phyloP scores from a whole-genome alignment of 306 rosid species.

The Cotoneaster glaucophyllus region DNA sequence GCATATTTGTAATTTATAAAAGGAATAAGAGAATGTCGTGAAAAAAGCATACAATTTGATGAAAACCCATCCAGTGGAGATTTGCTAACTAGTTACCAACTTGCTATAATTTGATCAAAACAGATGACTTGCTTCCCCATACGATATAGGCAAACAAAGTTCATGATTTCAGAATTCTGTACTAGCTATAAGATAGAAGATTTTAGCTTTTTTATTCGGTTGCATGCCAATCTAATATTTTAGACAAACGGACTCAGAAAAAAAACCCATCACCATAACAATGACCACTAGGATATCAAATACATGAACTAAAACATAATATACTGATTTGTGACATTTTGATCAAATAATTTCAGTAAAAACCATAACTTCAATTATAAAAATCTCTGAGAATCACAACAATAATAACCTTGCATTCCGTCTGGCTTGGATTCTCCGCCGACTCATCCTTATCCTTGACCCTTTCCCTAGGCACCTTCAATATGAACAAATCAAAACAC shows the following conservation, averaged over 20 bases:
- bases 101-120: background rate
- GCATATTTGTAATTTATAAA: background rate
- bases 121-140: background rate
- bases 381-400: constrained; percentile 14
- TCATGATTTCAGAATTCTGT: background rate
- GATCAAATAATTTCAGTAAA: background rate
- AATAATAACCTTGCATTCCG: constrained; percentile 85
- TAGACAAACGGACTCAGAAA: background rate
- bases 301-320: background rate
- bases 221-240: background rate
- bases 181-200: background rate
- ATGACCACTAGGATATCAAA: background rate
- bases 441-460: constrained; percentile 48
- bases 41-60: background rate
- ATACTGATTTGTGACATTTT: background rate
- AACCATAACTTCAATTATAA: background rate
- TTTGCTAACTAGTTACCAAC: background rate
- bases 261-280: background rate
- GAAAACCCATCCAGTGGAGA: background rate
- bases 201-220: background rate
- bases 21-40: background rate
- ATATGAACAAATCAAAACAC: constrained; percentile 13
- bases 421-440: constrained; percentile 42
- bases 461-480: constrained; percentile 55
- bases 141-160: background rate